Percentiles rank a stretch among this genome's conserved stretches.
phyloP scores from a whole-genome alignment of 1,284 basidiomycete species.

The Cutaneotrichosporon arboriforme region DNA sequence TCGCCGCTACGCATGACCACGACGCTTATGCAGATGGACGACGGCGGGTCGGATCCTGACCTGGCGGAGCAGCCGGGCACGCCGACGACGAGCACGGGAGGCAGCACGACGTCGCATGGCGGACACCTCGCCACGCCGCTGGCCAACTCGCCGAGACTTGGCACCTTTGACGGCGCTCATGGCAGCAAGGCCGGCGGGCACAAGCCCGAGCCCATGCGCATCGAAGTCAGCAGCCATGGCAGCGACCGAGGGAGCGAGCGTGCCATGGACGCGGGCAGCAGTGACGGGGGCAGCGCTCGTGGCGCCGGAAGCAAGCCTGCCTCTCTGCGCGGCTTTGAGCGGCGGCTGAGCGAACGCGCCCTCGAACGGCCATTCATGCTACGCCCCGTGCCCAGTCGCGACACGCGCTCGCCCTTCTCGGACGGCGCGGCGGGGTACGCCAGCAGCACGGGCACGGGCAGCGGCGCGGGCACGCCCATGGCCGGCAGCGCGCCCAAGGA shows the following conservation, averaged over 20 bases:
- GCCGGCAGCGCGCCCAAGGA: background rate
- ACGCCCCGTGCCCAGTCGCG: too few species aligned
- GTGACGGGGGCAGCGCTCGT: too few species aligned
- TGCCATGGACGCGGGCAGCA: too few species aligned
- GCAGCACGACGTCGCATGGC: constrained; percentile 2
- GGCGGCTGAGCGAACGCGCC: background rate
- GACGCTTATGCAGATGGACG: background rate
- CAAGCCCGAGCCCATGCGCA: too few species aligned
- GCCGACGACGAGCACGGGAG: background rate
- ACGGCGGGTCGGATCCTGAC: background rate
- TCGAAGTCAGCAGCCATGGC: too few species aligned
- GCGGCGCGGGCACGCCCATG: background rate
- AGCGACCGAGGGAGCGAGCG: background rate
- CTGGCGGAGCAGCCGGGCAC: background rate
- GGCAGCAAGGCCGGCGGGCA: background rate
- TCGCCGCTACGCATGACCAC: background rate
- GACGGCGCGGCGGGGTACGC: background rate
- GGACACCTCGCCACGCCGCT: background rate
- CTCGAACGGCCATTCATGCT: background rate
- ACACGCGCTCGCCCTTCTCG: too few species aligned
- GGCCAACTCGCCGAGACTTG: background rate
- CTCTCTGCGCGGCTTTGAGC: too few species aligned
- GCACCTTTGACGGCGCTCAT: background rate
- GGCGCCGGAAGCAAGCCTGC: too few species aligned
- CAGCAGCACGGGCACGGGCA: background rate